Conservation (phyloP, 78 protist genomes). For the Dictyostelium purpureum region DNA sequence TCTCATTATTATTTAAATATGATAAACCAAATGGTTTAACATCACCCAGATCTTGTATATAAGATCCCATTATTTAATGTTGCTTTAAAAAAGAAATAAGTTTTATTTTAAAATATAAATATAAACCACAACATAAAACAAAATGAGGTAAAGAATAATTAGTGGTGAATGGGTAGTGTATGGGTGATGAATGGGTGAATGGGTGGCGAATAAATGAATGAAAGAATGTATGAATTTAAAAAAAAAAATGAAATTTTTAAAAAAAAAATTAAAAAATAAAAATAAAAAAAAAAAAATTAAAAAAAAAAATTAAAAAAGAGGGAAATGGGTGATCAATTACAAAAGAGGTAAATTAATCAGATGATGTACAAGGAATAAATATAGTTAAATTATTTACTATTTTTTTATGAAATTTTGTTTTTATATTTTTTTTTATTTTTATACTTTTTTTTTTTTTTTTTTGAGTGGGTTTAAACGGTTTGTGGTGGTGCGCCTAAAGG, state of each 20-base stretch:
- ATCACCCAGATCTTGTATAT: neutral
- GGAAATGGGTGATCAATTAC: too few relatives aligned
- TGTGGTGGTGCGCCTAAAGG: slow-evolving; percentile 86
- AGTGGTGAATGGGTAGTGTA: too few relatives aligned
- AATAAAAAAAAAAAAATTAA: too few relatives aligned
- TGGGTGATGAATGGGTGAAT: too few relatives aligned
- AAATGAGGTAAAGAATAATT: neutral
- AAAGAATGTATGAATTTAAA: too few relatives aligned
- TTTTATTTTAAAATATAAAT: neutral
- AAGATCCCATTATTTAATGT: neutral
- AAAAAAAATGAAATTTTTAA: neutral
- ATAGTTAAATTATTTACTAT: neutral
- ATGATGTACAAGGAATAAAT: neutral
- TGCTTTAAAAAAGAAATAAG: neutral
- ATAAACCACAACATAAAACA: neutral
- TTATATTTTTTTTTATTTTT: neutral
- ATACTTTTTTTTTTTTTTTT: neutral
- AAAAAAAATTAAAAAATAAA: neutral
- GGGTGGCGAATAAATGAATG: too few relatives aligned
- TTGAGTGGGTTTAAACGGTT: neutral
- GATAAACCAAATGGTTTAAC: slow-evolving; percentile 44
- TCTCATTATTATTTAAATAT: neutral
- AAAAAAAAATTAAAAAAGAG: too few relatives aligned
- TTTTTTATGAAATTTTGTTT: neutral
- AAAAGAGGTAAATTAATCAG: neutral